phyloP scores from a whole-genome alignment of 1,139 yeast genomes.

The Spencermartinsiella ligniputridi region DNA sequence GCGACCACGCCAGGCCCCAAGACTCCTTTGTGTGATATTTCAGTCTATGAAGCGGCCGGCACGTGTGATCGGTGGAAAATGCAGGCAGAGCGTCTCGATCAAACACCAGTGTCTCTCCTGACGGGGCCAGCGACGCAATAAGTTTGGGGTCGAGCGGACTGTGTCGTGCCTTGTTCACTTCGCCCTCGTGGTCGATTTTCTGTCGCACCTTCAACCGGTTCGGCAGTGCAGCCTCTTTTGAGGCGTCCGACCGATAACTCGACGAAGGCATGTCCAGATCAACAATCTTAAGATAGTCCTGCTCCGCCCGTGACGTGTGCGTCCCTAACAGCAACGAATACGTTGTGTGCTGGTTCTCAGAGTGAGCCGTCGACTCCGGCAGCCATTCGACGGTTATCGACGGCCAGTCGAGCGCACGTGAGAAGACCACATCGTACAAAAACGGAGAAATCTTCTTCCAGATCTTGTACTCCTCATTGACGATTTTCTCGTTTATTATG shows the following conservation, averaged over 20 bases:
- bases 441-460: slow-evolving; percentile 94
- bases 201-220: slow-evolving; percentile 51
- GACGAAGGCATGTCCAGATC: slow-evolving; percentile 62
- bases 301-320: slow-evolving; percentile 75
- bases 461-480: slow-evolving; percentile 39
- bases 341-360: slow-evolving; percentile 18
- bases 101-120: slow-evolving; percentile 69
- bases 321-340: slow-evolving; percentile 64
- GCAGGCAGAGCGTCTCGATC: slow-evolving; percentile 37
- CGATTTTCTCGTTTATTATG: slow-evolving; percentile 44
- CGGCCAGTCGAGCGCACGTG: slow-evolving; percentile 61
- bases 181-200: slow-evolving; percentile 41
- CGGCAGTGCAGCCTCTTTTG: slow-evolving; percentile 18
- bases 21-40: slow-evolving; percentile 65
- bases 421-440: slow-evolving; percentile 70
- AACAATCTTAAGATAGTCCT: slow-evolving; percentile 71
- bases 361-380: slow-evolving; percentile 28
- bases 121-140: slow-evolving; percentile 74
- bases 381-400: slow-evolving; percentile 39
- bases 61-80: slow-evolving; percentile 18
- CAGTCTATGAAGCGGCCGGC: slow-evolving; percentile 31
- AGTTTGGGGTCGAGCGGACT: slow-evolving; percentile 67
- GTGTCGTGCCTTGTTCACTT: slow-evolving; percentile 73
- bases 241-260: slow-evolving; percentile 16
- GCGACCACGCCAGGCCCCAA: slow-evolving; percentile 65